Base-by-base conservation (phyloP, 2,329 filamentous ascomycete species). In the Cladosporium sp. region DNA sequence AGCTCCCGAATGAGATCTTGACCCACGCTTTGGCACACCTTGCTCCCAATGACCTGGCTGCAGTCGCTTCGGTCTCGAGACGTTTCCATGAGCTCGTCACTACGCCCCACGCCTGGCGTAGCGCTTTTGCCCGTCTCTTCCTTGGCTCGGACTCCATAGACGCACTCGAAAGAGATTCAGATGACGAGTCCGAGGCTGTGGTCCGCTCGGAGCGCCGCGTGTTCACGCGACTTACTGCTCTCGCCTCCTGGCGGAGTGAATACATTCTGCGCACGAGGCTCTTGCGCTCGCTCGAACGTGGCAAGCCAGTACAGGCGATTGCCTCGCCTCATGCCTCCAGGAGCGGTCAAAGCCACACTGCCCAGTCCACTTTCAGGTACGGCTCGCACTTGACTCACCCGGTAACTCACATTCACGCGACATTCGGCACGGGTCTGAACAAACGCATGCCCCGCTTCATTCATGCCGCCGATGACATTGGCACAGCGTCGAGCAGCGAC, bases 231-330 rank as follows among this genome's bases (percentile, higher is more conserved):
- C 77, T 98, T 49, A 94, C 88, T 8, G 78, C 83, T 3, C 72
- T 91, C 54, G 86, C 90, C n/a, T 93, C 91, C 7, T 97, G 93
- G 92, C 82, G 92, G 59, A 96, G 88, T 68, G 93, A 98, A 68
- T 98, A 97, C 62, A 85, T 97, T 41, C 72, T 95, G 50, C 80
- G 93, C 40, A 96, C 90, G 2, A 81, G 88, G 40, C 78, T 97
- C 45, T 72, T 97, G 46, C 82, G 90, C 38, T 93, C 88, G 54
- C 74, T 97, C 51, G 79, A 79, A 40, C 83, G 88, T 53, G 93
- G 92, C 43, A 95, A 91, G 64, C 89, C 92, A 20, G 66, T 72
- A 12, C 78, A 84, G 32, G 72, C 74, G 8, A 65, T 76, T 25
- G 69, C 74, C 40, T 70, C 75, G 60, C 65, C 79, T 50, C 79